Conservation (phyloP, 805 yeast species). For the Candida silvicultrix region DNA sequence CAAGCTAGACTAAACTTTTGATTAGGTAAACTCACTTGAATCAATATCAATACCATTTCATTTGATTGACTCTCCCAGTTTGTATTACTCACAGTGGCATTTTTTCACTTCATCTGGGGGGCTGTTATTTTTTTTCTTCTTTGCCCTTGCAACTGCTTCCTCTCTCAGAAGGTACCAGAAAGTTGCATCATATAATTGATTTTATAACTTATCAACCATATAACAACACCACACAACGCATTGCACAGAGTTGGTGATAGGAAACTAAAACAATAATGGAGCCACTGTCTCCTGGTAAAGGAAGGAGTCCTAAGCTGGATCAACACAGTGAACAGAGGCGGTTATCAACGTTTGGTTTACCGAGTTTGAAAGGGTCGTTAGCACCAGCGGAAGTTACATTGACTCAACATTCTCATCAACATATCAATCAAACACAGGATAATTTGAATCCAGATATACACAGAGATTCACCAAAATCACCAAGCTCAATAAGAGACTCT, state of each 20-base stretch:
- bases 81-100: too few species aligned
- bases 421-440: too few species aligned
- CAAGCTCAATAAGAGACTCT: neutral
- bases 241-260: too few species aligned
- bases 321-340: neutral
- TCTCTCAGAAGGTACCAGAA: neutral
- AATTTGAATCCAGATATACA: too few species aligned
- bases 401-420: neutral
- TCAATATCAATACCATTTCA: neutral
- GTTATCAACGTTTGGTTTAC: conserved; percentile 2
- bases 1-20: too few species aligned
- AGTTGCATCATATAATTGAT: neutral
- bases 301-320: neutral
- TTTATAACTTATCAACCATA: too few species aligned
- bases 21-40: too few species aligned
- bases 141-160: too few species aligned
- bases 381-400: conserved; percentile 15
- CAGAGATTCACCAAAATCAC: neutral
- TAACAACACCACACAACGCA: too few species aligned
- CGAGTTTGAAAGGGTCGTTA: conserved; percentile 11
- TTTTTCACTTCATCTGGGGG: too few species aligned
- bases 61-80: too few species aligned
- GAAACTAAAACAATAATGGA: neutral
- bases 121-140: neutral
- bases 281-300: neutral